Conservation (phyloP, 1,284 basidiomycete genomes). For the Ustilago crameri region DNA sequence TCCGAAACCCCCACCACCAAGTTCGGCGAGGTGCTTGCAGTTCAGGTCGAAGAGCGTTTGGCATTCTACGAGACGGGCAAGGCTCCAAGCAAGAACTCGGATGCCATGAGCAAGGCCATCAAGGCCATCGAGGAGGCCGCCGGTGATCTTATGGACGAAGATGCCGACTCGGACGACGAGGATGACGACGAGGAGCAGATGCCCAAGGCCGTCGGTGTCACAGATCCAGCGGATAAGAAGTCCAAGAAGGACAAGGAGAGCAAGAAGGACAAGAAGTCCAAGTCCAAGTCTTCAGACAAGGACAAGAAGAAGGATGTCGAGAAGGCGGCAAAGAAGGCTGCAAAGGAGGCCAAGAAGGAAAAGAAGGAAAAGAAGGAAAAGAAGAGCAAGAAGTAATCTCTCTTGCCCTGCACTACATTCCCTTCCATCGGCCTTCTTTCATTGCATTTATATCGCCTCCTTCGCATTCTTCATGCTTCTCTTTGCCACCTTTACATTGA, state of each 20-base stretch:
- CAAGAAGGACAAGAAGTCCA: constrained; percentile 78
- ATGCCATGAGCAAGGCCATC: constrained; percentile 82
- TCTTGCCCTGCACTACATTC: neutral
- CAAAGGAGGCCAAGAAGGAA: constrained; percentile 55
- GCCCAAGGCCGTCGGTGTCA: constrained; percentile 67
- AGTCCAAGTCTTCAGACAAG: constrained; percentile 49
- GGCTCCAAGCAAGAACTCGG: constrained; percentile 64
- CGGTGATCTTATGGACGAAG: constrained; percentile 77
- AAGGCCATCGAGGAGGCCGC: constrained; percentile 79
- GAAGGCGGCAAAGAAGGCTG: constrained; percentile 63
- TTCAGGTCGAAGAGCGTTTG: constrained; percentile 95
- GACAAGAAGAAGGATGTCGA: constrained; percentile 53
- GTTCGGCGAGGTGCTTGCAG: constrained; percentile 91
- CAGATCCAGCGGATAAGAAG: constrained; percentile 56
- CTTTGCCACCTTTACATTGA: neutral
- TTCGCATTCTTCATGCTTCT: neutral
- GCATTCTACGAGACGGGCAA: constrained; percentile 82
- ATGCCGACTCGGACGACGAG: constrained; percentile 72
- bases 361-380: constrained; percentile 58
- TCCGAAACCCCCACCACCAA: constrained; percentile 85
- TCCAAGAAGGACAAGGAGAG: constrained; percentile 75
- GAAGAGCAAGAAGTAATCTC: constrained; percentile 25
- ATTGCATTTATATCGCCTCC: neutral
- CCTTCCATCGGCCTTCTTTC: neutral
- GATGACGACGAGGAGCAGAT: constrained; percentile 73